Percentiles rank a stretch among this genome's conserved stretches.
Conservation (phyloP, 2,329 filamentous ascomycete species). For the Elsinoe fawcettii region DNA sequence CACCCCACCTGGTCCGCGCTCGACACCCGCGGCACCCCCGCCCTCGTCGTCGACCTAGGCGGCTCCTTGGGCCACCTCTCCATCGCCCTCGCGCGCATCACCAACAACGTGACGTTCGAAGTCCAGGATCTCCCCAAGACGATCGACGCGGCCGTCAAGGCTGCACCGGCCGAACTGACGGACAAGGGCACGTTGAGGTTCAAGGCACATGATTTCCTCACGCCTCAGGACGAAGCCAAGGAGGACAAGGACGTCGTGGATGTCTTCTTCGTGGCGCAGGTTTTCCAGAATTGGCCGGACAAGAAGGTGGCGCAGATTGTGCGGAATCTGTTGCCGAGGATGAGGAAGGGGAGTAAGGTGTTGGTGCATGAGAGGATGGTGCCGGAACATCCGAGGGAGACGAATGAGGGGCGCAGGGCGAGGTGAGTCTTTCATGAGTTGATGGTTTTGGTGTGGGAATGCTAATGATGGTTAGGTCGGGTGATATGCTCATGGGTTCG, state of each 20-base stretch:
- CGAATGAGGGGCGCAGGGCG: constrained; percentile 9
- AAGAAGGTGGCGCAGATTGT: constrained; percentile 16
- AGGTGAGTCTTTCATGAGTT: not conserved
- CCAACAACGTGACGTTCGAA: constrained; percentile 17
- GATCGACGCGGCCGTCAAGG: constrained; percentile 17
- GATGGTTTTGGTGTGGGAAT: not conserved
- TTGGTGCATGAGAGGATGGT: constrained; percentile 15
- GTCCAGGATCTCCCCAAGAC: constrained; percentile 22
- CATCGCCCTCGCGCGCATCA: constrained; percentile 15
- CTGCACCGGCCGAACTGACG: constrained; percentile 17
- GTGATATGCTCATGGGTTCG: constrained; percentile 11
- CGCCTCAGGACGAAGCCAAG: constrained; percentile 18
- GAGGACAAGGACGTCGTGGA: constrained; percentile 20
- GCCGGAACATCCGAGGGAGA: constrained; percentile 1
- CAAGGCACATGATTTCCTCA: constrained; percentile 23
- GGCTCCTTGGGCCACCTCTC: constrained; percentile 17
- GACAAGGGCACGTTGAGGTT: constrained; percentile 19
- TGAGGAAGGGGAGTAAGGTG: constrained; percentile 18
- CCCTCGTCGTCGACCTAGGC: constrained; percentile 19
- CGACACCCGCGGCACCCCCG: constrained; percentile 1
- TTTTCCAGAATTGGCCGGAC: constrained; percentile 18
- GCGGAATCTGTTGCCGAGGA: constrained; percentile 15
- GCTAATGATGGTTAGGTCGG: not conserved
- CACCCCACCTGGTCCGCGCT: constrained; percentile 16
- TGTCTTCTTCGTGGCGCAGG: constrained; percentile 18